Conservation (phyloP, 2,329 filamentous ascomycete genomes). For the Amauroascus verrucosus region DNA sequence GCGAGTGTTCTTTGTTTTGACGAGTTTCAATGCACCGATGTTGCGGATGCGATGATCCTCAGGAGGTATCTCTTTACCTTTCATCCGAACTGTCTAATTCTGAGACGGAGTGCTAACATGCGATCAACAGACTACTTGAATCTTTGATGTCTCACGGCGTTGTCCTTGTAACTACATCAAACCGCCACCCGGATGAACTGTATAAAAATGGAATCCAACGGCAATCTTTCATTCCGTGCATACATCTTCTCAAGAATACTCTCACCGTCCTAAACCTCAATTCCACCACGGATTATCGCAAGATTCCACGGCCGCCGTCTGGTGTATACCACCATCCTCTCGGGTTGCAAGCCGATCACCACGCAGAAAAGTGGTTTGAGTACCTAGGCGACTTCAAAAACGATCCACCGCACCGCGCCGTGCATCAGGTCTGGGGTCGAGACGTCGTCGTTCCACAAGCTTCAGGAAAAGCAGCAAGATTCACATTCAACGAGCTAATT, state of each 20-base stretch:
- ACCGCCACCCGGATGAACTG: conserved; percentile 88
- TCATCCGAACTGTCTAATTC: not conserved
- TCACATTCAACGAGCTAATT: conserved; percentile 87
- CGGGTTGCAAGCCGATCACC: conserved; percentile 62
- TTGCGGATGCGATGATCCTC: conserved; percentile 97
- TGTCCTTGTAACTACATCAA: conserved; percentile 89
- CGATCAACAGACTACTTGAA: conserved; percentile 57
- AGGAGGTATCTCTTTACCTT: conserved; percentile 46
- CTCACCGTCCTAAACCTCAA: conserved; percentile 89
- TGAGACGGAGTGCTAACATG: not conserved
- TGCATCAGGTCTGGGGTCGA: conserved; percentile 83
- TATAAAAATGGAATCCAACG: conserved; percentile 98
- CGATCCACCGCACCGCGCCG: conserved; percentile 64
- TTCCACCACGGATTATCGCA: conserved; percentile 91
- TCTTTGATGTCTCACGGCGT: conserved; percentile 93
- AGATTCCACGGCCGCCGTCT: conserved; percentile 83
- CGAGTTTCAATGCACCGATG: conserved; percentile 97
- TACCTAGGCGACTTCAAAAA: conserved; percentile 77
- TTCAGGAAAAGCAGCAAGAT: conserved; percentile 78
- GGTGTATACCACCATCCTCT: conserved; percentile 90
- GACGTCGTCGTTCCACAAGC: conserved; percentile 79
- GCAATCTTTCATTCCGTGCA: conserved; percentile 89
- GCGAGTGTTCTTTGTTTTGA: conserved; percentile 91
- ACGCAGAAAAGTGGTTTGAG: conserved; percentile 90
- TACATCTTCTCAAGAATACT: conserved; percentile 74